Evolutionary conservation across 1,139 yeast genomes (phyloP).

Genomic region (Suhomyces wounanorum): DNA sequence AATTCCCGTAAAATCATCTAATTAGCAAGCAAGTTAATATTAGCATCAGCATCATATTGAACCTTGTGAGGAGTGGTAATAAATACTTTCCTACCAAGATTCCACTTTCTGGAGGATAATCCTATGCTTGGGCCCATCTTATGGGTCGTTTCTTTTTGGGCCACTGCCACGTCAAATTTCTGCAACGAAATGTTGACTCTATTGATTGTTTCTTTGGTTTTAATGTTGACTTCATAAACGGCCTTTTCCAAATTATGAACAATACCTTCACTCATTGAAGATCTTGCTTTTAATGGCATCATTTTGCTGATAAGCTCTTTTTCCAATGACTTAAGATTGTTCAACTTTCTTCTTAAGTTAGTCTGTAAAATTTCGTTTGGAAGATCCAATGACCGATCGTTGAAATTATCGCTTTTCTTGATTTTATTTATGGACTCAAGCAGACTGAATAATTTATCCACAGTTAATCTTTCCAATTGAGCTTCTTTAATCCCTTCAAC

Average conservation of each 20-base stretch:
- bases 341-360: slow-evolving; percentile 17
- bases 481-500: slow-evolving; percentile 12
- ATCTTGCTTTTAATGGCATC: slow-evolving; percentile 22
- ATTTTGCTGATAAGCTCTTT: slow-evolving; percentile 18
- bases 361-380: slow-evolving; percentile 18
- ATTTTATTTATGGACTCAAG: slow-evolving; percentile 10
- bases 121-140: background rate
- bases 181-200: background rate
- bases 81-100: background rate
- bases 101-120: slow-evolving; percentile 2
- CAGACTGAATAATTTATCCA: slow-evolving; percentile 19
- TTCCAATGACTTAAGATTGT: slow-evolving; percentile 15
- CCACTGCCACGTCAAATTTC: background rate
- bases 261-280: slow-evolving; percentile 12
- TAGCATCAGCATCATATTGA: background rate
- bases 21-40: background rate
- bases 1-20: background rate
- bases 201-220: slow-evolving; percentile 5
- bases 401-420: slow-evolving; percentile 13
- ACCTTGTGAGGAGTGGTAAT: background rate
- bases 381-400: slow-evolving; percentile 19
- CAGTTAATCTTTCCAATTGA: slow-evolving; percentile 13
- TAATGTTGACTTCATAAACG: slow-evolving; percentile 14
- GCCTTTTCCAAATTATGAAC: slow-evolving; percentile 20
- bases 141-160: background rate